Percentiles rank a stretch among this genome's conserved stretches.
phyloP scores from a whole-genome alignment of 176 grass and related monocot genomes.

The Oryza rufipogon region DNA sequence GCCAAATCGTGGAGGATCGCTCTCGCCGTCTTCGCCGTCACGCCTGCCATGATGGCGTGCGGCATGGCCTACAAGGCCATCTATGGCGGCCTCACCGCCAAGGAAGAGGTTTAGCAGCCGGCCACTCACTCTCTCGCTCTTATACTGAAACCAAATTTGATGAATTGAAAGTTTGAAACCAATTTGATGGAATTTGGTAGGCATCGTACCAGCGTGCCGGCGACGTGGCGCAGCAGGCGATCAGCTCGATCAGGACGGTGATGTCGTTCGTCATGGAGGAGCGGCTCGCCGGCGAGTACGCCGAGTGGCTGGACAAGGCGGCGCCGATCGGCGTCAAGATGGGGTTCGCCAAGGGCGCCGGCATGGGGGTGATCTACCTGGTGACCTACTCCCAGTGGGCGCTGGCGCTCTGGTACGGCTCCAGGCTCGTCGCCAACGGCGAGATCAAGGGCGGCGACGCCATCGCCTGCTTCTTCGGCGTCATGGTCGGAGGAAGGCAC shows the following conservation, averaged over 20 bases:
- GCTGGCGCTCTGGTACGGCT: constrained; percentile 68
- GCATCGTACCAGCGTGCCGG: constrained; percentile 63
- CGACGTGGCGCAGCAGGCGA: constrained; percentile 67
- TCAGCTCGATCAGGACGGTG: constrained; percentile 68
- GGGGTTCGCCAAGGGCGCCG: constrained; percentile 75
- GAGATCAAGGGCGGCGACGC: constrained; percentile 62
- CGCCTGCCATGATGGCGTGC: constrained; percentile 61
- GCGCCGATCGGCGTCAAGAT: constrained; percentile 55
- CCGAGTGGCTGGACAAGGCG: constrained; percentile 42
- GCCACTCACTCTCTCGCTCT: neutral
- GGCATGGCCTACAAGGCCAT: constrained; percentile 67
- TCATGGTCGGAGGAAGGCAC: constrained; percentile 68
- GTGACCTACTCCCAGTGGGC: constrained; percentile 77
- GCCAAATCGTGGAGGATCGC: constrained; percentile 62
- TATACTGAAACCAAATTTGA: neutral
- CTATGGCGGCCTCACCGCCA: constrained; percentile 65
- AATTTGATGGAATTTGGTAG: neutral
- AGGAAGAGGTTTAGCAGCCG: constrained; percentile 52
- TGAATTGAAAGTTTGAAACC: neutral
- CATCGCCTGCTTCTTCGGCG: constrained; percentile 75
- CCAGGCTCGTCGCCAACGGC: constrained; percentile 42
- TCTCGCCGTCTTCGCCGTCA: constrained; percentile 57
- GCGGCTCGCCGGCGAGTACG: constrained; percentile 51
- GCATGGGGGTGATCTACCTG: constrained; percentile 66
- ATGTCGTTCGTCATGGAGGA: constrained; percentile 79